Evolutionary conservation across 441 rosid species (phyloP).

Genomic region (Brassica hybrid): DNA sequence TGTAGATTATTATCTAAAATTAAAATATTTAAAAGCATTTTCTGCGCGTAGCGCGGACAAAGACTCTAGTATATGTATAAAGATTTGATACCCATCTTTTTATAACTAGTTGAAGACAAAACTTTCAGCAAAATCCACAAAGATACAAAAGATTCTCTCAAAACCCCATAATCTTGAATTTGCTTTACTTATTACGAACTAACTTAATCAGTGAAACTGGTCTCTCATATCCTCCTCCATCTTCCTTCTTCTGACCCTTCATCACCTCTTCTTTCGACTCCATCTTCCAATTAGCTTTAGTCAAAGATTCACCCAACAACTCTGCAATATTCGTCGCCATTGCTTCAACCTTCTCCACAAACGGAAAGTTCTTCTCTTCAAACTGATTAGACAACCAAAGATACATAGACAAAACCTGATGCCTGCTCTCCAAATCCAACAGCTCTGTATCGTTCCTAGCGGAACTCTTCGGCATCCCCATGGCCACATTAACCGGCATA

Average conservation of each 20-base stretch:
- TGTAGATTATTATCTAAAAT: too few species aligned
- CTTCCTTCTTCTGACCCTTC: conserved; percentile 51
- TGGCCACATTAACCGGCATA: conserved; percentile 74
- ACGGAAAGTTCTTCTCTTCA: conserved; percentile 74
- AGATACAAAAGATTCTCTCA: neutral
- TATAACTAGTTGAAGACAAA: neutral
- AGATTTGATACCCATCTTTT: neutral
- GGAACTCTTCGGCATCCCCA: conserved; percentile 93
- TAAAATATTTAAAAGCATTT: too few species aligned
- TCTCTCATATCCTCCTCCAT: conserved; percentile 59
- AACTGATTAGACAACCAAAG: conserved; percentile 95
- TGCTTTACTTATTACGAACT: conserved; percentile 26
- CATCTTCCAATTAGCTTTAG: conserved; percentile 78
- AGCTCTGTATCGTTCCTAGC: conserved; percentile 85
- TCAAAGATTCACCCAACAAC: conserved; percentile 82
- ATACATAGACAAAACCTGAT: conserved; percentile 90
- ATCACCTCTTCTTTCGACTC: conserved; percentile 60
- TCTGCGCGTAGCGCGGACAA: too few species aligned
- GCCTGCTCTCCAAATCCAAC: conserved; percentile 82
- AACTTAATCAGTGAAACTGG: conserved; percentile 62
- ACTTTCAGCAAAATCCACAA: conserved; percentile 5
- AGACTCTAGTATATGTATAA: neutral
- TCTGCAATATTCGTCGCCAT: conserved; percentile 85
- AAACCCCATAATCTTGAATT: neutral
- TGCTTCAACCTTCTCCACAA: conserved; percentile 71